Evolutionary conservation across 1,284 basidiomycete genomes (phyloP).

Genomic region (Mycosarcoma maydis): DNA sequence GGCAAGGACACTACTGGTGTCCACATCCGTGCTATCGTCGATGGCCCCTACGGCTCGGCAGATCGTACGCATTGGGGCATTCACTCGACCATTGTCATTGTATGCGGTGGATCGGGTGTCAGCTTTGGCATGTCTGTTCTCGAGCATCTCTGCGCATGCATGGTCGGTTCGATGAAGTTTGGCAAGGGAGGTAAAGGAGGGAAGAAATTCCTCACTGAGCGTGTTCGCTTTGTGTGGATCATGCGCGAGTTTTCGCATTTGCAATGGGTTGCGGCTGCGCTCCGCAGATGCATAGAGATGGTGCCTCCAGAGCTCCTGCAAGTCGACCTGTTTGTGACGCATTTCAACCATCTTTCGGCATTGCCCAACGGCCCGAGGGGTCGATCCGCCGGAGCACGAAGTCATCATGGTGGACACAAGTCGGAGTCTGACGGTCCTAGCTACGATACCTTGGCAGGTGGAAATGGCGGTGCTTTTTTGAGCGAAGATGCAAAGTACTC

Average conservation of each 20-base stretch:
- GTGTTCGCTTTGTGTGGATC: slow-evolving; percentile 85
- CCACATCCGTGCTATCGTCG: slow-evolving; percentile 75
- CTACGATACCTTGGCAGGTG: slow-evolving; percentile 10
- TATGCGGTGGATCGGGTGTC: slow-evolving; percentile 83
- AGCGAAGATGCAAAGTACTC: slow-evolving; percentile 16
- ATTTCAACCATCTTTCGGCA: slow-evolving; percentile 52
- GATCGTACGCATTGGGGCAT: slow-evolving; percentile 75
- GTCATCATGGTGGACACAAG: slow-evolving; percentile 6
- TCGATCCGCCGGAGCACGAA: slow-evolving; percentile 6
- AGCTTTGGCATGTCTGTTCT: slow-evolving; percentile 79
- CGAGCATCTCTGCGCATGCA: slow-evolving; percentile 76
- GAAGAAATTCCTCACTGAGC: slow-evolving; percentile 71
- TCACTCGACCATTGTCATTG: slow-evolving; percentile 74
- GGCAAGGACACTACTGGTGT: slow-evolving; percentile 70
- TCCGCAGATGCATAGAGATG: slow-evolving; percentile 77
- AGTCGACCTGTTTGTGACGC: slow-evolving; percentile 79
- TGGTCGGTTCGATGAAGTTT: slow-evolving; percentile 68
- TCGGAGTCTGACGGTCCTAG: slow-evolving; percentile 10
- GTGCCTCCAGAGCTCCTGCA: slow-evolving; percentile 74
- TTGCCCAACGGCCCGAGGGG: slow-evolving; percentile 7
- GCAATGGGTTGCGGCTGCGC: slow-evolving; percentile 79
- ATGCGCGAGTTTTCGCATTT: slow-evolving; percentile 83
- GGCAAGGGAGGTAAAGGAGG: slow-evolving; percentile 60
- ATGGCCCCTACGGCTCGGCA: slow-evolving; percentile 82
- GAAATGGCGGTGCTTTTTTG: slow-evolving; percentile 4